Base-by-base conservation (phyloP, 345 rosid genomes). In the Brassica incana region DNA sequence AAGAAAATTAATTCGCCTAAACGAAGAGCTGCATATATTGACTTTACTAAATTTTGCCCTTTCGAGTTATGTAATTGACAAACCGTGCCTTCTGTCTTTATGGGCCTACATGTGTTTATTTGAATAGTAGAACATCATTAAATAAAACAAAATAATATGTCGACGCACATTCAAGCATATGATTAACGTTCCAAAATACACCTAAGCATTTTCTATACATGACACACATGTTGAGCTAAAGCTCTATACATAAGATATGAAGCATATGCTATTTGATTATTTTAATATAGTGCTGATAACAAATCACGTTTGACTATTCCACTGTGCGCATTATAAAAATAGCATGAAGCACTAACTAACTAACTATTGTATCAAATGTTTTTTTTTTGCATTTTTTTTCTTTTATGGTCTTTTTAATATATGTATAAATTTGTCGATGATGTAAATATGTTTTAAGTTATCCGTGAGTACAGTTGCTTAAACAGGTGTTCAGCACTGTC, bases 151-250 rank as follows among this genome's bases (percentile, higher is more conserved):
- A 80, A 75, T 75, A 75, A 75, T 75, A 80, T 48, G 59, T 69
- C 76, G 45, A 80, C 72, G 76, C 83, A 75, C 79, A 80, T 80
- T 75, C 79, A 56, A 75, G 68, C 79, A 70, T 80, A 80, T 80
- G 83, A 80, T 74, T 75, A 80, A 75, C 71, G 72, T 69, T 74
- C 79, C 76, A 69, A 63, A 67, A 69, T 69, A 80, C 83, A 80
- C 71, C 83, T 61, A 80, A 80, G 83, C 79, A 75, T 36, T 70
- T 52, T 30, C 72, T 20, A 80, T 62, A 43, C 69, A 74, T 45
- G 6, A 78, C 36, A 16, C 35, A 68, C 58, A 73, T 68, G 33
- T 79, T 67, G 29, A 61, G 62, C 68, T 52, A 54, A 20, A 48
- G 45, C 65, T 68, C 32, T 65, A 65, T 73, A 14, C 62, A 15